Percentiles rank a stretch among this genome's conserved stretches.
These are phyloP conservation scores for Neofusicoccum umdonicola DNA, from an alignment of 2,329 filamentous ascomycete genomes.

Conservation along the genomic window DNA sequence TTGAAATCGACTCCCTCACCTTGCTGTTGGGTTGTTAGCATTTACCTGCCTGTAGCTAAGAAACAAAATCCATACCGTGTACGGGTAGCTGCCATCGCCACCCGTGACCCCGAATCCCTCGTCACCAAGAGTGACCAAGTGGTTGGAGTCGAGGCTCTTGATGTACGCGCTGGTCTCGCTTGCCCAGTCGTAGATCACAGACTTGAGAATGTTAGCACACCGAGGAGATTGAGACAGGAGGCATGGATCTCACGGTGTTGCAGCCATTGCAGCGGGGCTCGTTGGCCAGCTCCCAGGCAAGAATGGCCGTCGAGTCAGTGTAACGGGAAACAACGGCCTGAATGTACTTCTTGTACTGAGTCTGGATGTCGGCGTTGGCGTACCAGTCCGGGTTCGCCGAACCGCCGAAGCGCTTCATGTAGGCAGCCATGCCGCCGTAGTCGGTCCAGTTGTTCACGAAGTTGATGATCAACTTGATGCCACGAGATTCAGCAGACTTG, in stretches of 20 bases:
- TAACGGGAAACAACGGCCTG: slow-evolving; percentile 59
- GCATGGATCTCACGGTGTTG: slow-evolving; percentile 33
- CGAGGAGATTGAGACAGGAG: neutral
- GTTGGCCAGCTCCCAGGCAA: slow-evolving; percentile 68
- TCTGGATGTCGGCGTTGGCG: slow-evolving; percentile 45
- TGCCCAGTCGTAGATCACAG: slow-evolving; percentile 61
- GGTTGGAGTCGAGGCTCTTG: slow-evolving; percentile 59
- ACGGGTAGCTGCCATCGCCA: slow-evolving; percentile 52
- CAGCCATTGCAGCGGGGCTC: slow-evolving; percentile 65
- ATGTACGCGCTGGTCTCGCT: slow-evolving; percentile 58
- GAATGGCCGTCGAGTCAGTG: slow-evolving; percentile 57
- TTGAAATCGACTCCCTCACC: slow-evolving; percentile 54
- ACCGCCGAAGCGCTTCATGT: slow-evolving; percentile 55
- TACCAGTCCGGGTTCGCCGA: slow-evolving; percentile 55
- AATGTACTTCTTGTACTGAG: slow-evolving; percentile 63
- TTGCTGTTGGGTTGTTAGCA: slow-evolving; percentile 23
- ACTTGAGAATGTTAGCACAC: slow-evolving; percentile 20
- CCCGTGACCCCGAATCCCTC: slow-evolving; percentile 55
- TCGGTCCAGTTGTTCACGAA: slow-evolving; percentile 71
- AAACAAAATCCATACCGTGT: slow-evolving; percentile 27
- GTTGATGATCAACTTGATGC: slow-evolving; percentile 60
- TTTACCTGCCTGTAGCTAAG: neutral
- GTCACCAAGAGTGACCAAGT: slow-evolving; percentile 64
- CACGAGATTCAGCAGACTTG: slow-evolving; percentile 55
- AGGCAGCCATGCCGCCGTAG: slow-evolving; percentile 63